Evolutionary conservation across 2,329 filamentous ascomycete genomes (phyloP).

Genomic region (Chrysoporthe puriensis): DNA sequence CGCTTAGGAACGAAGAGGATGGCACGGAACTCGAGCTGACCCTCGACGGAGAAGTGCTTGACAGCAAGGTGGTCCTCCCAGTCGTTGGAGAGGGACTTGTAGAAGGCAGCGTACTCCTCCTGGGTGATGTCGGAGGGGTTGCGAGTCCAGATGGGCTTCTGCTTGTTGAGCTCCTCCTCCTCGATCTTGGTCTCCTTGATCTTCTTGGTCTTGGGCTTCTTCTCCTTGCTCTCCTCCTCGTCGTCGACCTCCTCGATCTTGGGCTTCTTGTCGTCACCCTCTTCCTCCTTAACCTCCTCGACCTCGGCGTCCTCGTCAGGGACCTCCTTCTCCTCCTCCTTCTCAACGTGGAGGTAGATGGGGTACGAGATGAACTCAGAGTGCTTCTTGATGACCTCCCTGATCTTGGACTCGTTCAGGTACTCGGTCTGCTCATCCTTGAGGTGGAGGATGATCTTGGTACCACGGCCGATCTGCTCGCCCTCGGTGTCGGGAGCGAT

Average conservation of each 20-base stretch:
- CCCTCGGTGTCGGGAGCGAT: conserved; percentile 89
- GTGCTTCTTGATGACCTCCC: conserved; percentile 99
- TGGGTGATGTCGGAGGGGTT: conserved; percentile 79
- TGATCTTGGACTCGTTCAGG: conserved; percentile 98
- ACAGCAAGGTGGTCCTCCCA: conserved; percentile 99
- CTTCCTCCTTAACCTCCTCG: conserved; percentile 64
- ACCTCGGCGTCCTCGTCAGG: conserved; percentile 88
- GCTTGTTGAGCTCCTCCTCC: conserved; percentile 97
- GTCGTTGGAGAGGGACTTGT: conserved; percentile 99
- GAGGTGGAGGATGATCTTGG: conserved; percentile 97
- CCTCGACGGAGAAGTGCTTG: conserved; percentile 99
- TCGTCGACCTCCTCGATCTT: conserved; percentile 93
- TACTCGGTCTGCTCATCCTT: conserved; percentile 99
- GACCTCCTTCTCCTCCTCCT: conserved; percentile 99
- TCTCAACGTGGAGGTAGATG: conserved; percentile 99
- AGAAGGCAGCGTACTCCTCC: conserved; percentile 98
- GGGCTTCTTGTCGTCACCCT: conserved; percentile 89
- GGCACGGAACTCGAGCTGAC: conserved; percentile 99
- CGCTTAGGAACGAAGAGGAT: conserved; percentile 99
- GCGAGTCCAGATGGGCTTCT: conserved; percentile 88
- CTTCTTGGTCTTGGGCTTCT: conserved; percentile 98
- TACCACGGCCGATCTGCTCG: conserved; percentile 88
- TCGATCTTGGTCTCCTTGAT: conserved; percentile 98
- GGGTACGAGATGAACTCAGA: conserved; percentile 99
- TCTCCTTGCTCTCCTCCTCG: conserved; percentile 80